Conservation (phyloP, 2,329 filamentous ascomycete species). For the Ambrosiella xylebori region DNA sequence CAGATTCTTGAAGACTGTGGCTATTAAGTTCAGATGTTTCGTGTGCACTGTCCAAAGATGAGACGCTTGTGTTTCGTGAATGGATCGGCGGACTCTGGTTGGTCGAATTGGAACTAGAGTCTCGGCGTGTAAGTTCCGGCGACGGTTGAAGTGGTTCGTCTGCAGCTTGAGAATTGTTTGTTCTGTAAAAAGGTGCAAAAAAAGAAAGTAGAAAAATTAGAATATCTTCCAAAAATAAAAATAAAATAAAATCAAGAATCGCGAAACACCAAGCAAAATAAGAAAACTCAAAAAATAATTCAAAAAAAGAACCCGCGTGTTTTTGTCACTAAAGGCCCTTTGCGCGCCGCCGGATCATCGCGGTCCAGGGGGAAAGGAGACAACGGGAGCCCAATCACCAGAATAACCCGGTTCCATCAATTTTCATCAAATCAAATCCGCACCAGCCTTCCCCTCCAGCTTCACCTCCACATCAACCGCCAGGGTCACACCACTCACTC, state of each 20-base stretch:
- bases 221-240: background rate
- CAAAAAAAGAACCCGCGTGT: no score
- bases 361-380: no score
- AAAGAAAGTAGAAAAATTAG: background rate
- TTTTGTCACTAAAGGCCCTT: no score
- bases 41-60: slow-evolving; percentile 1
- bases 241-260: background rate
- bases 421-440: no score
- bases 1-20: background rate
- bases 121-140: background rate
- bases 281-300: background rate
- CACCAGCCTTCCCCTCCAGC: no score
- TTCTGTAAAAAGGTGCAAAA: background rate
- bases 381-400: no score
- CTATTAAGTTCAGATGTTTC: background rate
- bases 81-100: background rate
- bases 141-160: background rate
- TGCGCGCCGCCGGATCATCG: no score
- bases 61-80: slow-evolving; percentile 11
- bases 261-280: background rate
- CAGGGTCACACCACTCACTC: no score
- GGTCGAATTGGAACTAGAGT: background rate
- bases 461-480: no score
- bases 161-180: background rate
- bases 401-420: no score